Conservation (phyloP, 371 early-diverging fungal species). For the Mucor racemosus region DNA sequence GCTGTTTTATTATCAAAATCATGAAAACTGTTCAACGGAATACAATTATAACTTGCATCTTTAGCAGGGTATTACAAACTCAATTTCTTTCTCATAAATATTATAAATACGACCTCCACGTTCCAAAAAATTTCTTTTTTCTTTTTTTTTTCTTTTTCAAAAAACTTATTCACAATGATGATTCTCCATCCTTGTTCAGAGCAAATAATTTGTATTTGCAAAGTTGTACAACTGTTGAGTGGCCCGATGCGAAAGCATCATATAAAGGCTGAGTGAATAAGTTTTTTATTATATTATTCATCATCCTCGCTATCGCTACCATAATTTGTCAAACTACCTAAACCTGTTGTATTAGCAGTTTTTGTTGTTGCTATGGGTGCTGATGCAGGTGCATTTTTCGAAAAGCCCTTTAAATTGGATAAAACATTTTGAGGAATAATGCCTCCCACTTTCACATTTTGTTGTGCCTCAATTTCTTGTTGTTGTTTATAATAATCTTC, state of each 20-base stretch:
- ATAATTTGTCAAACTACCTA: constrained; percentile 45
- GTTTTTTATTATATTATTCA: constrained; percentile 11
- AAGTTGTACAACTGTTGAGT: constrained; percentile 27
- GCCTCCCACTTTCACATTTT: constrained; percentile 29
- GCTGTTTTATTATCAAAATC: too few relatives aligned
- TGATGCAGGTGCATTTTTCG: constrained; percentile 17
- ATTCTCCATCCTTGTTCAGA: constrained; percentile 47
- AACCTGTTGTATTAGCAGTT: constrained; percentile 13
- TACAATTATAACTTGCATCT: too few relatives aligned
- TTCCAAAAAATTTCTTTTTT: too few relatives aligned
- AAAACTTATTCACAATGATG: constrained; percentile 33
- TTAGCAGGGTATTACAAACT: background rate
- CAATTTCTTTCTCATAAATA: background rate
- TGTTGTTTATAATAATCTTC: constrained; percentile 19
- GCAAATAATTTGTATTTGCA: constrained; percentile 38
- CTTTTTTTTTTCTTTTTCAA: constrained; percentile 11
- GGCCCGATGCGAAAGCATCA: constrained; percentile 26
- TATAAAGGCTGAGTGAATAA: constrained; percentile 28
- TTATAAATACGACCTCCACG: too few relatives aligned
- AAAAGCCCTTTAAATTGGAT: constrained; percentile 33
- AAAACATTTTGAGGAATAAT: constrained; percentile 49
- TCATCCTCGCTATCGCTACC: constrained; percentile 52
- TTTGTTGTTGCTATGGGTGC: background rate
- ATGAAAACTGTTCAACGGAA: too few relatives aligned
- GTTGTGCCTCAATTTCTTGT: constrained; percentile 6